Conservation (phyloP, 2,329 filamentous ascomycete species). For the Fusarium veterinarium region DNA sequence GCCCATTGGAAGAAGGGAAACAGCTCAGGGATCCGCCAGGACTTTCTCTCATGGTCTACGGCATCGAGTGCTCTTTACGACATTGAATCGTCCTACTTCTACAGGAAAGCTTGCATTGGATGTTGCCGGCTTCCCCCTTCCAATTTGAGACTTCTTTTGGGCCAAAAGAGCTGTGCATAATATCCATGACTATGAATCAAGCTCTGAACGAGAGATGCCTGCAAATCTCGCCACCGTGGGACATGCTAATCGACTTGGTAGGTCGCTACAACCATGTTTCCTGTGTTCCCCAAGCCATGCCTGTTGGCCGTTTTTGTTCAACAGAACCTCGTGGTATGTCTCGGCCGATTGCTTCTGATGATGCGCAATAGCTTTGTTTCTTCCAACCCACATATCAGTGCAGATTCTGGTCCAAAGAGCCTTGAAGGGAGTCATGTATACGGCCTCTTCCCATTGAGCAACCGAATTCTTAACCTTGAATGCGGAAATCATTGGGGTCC, state of each 20-base stretch:
- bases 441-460: not conserved
- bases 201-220: slow-evolving; percentile 2
- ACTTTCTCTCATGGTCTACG: slow-evolving; percentile 17
- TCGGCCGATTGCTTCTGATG: slow-evolving; percentile 20
- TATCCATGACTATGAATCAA: slow-evolving; percentile 2
- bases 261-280: not conserved
- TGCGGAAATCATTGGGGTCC: not conserved
- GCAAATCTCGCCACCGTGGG: slow-evolving; percentile 27
- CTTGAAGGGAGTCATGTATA: not conserved
- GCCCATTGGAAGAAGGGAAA: slow-evolving; percentile 25
- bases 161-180: slow-evolving; percentile 9
- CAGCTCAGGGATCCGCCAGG: slow-evolving; percentile 25
- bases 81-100: slow-evolving; percentile 20
- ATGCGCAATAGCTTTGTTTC: slow-evolving; percentile 5
- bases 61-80: slow-evolving; percentile 16
- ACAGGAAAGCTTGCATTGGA: slow-evolving; percentile 10
- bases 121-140: slow-evolving; percentile 11
- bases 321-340: slow-evolving; percentile 15
- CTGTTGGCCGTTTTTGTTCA: slow-evolving; percentile 22
- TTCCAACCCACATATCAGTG: slow-evolving; percentile 1
- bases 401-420: not conserved
- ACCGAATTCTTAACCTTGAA: not conserved
- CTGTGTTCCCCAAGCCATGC: slow-evolving; percentile 12
- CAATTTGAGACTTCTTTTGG: not conserved
- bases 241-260: not conserved